Evolutionary conservation across 768 basidiomycete genomes (phyloP), one percentile per base, ranked within the genome.

Genomic region (Rhodotorula diobovata): DNA sequence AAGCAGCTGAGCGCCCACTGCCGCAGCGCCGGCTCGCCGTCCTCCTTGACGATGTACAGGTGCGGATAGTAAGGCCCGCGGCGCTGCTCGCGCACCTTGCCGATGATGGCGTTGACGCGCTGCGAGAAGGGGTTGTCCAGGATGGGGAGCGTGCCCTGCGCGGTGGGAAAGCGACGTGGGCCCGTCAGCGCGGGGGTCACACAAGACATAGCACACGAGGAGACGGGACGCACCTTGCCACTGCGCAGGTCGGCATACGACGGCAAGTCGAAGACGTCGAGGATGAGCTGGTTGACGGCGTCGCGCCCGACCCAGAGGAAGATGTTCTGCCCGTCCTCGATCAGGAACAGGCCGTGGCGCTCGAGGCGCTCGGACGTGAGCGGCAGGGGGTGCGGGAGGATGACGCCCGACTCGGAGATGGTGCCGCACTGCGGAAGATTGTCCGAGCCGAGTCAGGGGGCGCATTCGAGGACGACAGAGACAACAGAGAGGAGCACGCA

Each of bases 271-370:
- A 99, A 98, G 28, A 97, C 94, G 78, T 99, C 96, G 84, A 88
- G 84, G 70, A 98, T 83, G 58, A 98, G 86, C 78, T 94, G 90
- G 18, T 94, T 91, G n/a, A 98, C 93, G 15, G 96, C 93, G 79
- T 98, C 95, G 41, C 93, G 87, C n/a, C 96, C 96, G 61, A 99
- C 87, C 89, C 92, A 98, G 59, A 98, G 84, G 87, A 99, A 98
- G 78, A 99, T 91, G 32, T 90, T 94, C 81, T 98, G 96, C 2
- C 90, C 91, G 80, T 98, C 95, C 81, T 98, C 96, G 76, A 99
- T 96, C 72, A 99, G 81, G 86, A 89, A 97, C 65, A 99, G 84
- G 68, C 96, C 96, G 77, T 98, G 93, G 61, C 94, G 85, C 81
- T 97, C 94, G 63, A 99, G 83, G 50, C 93, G 85, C 81, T 98